A percentile compares a stretch with the other conserved stretches of the same genome.
Conservation (phyloP, 768 basidiomycete genomes). For the Lactifluus hygrophoroides region DNA sequence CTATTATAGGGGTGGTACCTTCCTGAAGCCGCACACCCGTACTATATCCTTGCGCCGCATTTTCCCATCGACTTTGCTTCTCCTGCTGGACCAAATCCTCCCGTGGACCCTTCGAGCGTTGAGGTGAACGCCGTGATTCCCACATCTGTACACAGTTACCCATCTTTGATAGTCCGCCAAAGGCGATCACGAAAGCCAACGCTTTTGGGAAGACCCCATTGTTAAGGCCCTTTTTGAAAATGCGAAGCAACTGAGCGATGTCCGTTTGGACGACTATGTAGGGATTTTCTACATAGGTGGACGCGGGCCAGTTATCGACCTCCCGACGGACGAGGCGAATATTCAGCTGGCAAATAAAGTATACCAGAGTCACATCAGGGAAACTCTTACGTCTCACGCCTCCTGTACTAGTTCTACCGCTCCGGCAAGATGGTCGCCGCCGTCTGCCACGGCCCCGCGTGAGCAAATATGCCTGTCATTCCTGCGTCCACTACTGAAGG, state of each 20-base stretch:
- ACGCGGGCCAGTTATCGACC: constrained; percentile 69
- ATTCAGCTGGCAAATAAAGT: constrained; percentile 50
- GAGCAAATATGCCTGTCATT: constrained; percentile 23
- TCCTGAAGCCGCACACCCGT: constrained; percentile 43
- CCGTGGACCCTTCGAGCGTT: constrained; percentile 51
- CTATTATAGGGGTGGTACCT: constrained; percentile 62
- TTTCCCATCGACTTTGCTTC: constrained; percentile 38
- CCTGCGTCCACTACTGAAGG: not conserved
- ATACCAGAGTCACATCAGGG: not conserved
- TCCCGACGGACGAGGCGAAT: constrained; percentile 49
- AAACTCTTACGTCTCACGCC: not conserved
- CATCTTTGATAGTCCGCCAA: constrained; percentile 35
- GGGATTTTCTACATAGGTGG: constrained; percentile 77
- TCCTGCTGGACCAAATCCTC: constrained; percentile 52
- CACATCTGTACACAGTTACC: not conserved
- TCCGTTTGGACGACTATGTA: constrained; percentile 53
- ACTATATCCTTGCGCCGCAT: constrained; percentile 30
- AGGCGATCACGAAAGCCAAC: constrained; percentile 41
- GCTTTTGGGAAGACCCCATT: constrained; percentile 50
- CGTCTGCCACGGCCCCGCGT: constrained; percentile 79
- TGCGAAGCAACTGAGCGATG: constrained; percentile 52
- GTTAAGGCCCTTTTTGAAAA: constrained; percentile 43
- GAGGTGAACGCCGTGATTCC: constrained; percentile 30
- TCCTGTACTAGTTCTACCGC: constrained; percentile 47
- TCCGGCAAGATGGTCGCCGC: constrained; percentile 57